Base-by-base conservation (phyloP, 306 rosid genomes). In the Hippophae gyantsensis region DNA sequence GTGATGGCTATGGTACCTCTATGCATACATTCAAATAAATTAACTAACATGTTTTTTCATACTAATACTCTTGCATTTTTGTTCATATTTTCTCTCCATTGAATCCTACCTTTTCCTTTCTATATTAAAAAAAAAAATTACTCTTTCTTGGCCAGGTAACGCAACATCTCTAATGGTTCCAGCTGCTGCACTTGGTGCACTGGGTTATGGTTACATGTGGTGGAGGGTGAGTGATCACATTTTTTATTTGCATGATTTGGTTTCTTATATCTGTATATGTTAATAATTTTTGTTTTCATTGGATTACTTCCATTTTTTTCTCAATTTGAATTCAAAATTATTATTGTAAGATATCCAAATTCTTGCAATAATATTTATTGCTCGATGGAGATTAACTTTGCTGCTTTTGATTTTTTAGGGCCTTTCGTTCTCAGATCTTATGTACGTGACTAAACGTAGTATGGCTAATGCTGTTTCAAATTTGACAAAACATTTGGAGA, bases 131-230 rank as follows among this genome's bases (percentile, higher is more conserved):
- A 32, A 27, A 27, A 32, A 32, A 2, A 64, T 43, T 6, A 42
- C 47, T 8, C 48, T 55, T 50, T 53, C 54, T 14, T 70, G 49
- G 42, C 66, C 83, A 93, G 99, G 95, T 70, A 81, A 81, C 62
- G 8, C 84, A 53, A 52, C 95, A 42, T 82, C 95, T 13, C 85
- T 86, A 52, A 56, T 86, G 43, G 74, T 79, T 82, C 99, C 97
- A 53, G 89, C 89, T 3, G 95, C 90, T 68, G 73, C 90, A 11
- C 23, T 84, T 63, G 99, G 97, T 43, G 97, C 79, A 26, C 41
- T 82, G 74, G 95, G 99, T 61, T 93, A 93, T 57, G 94, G 90
- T 52, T 93, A 93, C 85, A 88, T 93, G 99, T 74, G 94, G 94
- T 88, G 86, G 97, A 93, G 89, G 99, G 99, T 93, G 60, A 43